Evolutionary conservation across 108 stramenopile genomes (phyloP).

Genomic region (Skeletonema tropicum): DNA sequence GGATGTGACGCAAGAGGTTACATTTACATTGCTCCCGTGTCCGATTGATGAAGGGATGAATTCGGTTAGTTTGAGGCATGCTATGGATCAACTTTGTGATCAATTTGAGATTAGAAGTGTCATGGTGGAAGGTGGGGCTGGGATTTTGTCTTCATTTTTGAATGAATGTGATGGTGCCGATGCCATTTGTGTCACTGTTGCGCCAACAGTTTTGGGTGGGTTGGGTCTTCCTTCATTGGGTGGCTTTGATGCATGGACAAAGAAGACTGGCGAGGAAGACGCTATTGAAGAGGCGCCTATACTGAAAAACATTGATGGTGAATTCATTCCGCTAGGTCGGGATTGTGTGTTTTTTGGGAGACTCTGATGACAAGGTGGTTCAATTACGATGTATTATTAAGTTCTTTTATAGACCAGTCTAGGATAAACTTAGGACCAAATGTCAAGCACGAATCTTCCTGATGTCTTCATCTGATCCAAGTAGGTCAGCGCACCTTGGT

Average conservation of each 20-base stretch:
- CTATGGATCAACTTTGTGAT: slow-evolving; percentile 44
- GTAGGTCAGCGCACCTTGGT: slow-evolving; percentile 41
- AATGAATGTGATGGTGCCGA: slow-evolving; percentile 22
- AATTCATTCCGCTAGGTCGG: background rate
- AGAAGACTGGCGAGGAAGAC: background rate
- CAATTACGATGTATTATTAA: background rate
- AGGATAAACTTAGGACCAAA: slow-evolving; percentile 66
- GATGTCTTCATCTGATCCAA: slow-evolving; percentile 68
- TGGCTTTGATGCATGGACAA: slow-evolving; percentile 13
- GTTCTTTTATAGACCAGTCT: background rate
- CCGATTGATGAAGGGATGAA: slow-evolving; percentile 30
- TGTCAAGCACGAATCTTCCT: slow-evolving; percentile 72
- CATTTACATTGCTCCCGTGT: slow-evolving; percentile 63
- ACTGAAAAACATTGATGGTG: background rate
- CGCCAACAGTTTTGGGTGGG: slow-evolving; percentile 62
- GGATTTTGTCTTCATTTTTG: slow-evolving; percentile 60
- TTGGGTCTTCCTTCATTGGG: slow-evolving; percentile 47
- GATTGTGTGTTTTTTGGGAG: background rate
- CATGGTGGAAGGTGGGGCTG: slow-evolving; percentile 84
- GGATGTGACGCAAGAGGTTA: slow-evolving; percentile 16
- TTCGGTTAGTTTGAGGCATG: slow-evolving; percentile 55
- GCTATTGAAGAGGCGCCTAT: background rate
- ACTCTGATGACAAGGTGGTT: background rate
- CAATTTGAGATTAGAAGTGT: slow-evolving; percentile 62
- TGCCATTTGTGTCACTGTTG: slow-evolving; percentile 68